Evolutionary conservation across 345 rosid genomes (phyloP), one percentile per base, ranked within the genome.

Genomic region (Carallia brachiata): DNA sequence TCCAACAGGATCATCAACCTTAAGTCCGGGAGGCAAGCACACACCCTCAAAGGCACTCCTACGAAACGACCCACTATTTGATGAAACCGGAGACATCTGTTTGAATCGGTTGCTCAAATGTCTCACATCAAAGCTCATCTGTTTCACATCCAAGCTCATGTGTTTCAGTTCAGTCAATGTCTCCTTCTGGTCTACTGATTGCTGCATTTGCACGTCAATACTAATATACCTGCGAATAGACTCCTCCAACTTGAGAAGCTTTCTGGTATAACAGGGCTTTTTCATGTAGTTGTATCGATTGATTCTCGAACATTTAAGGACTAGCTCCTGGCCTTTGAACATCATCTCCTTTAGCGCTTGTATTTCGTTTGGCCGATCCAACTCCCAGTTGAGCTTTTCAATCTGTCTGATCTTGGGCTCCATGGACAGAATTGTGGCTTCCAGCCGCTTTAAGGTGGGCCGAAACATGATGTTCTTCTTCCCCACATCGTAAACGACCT

Each of bases 1-100:
- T 13, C 80, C 80, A 48, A 77, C 69, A 36, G 80, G 75, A 55
- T 44, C 62, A 5, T 44, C 62, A 5, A 61, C 73, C 40, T 62
- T 56, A 6, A 61, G 69, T n/a, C n/a, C 63, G 48, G 76, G 76
- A 57, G 80, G 72, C 17, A 61, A 62, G 31, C 72, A 77, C 27
- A 52, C 16, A 23, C 50, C 60, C 13, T 2, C 15, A 23, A 7
- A 23, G 13, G 30, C 16, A 8, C 32, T 23, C 31, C 5, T 23
- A 8, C 16, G 1, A 9, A 55, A 55, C 27, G 60, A 55, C 4
- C 59, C 16, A 55, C 13, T 19, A 55, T 55, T 23, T 3, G 17
- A 2, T 55, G 30, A 1, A 27, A 8, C 15, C 30, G 1, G 7
- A 23, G 30, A 19, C 60, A 23, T 2, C 50, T 44, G 50, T 16